Conservation (phyloP, 768 basidiomycete genomes). For the Tylopilus sp. region DNA sequence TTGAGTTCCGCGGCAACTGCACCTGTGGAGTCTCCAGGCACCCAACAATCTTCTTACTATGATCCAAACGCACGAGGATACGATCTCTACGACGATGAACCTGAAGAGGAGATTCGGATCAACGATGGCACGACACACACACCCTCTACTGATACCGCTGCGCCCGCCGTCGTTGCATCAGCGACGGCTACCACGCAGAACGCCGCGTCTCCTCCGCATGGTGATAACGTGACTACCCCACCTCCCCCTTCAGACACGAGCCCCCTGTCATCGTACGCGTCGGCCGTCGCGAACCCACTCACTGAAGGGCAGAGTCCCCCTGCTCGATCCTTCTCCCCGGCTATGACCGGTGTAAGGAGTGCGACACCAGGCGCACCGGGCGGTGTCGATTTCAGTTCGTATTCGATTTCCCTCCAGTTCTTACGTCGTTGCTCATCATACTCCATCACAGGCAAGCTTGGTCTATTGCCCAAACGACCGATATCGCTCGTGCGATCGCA, state of each 20-base stretch:
- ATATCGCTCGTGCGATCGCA: slow-evolving; percentile 49
- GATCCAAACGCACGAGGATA: slow-evolving; percentile 34
- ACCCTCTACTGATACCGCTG: neutral
- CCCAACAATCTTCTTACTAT: slow-evolving; percentile 32
- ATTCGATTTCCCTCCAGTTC: too few relatives aligned
- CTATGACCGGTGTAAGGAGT: neutral
- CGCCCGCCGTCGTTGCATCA: neutral
- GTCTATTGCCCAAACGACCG: slow-evolving; percentile 70
- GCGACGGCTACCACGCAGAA: neutral
- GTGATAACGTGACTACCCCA: neutral
- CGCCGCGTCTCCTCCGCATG: neutral
- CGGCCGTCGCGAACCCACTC: slow-evolving; percentile 4
- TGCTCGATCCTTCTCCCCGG: slow-evolving; percentile 10
- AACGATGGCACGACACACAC: neutral
- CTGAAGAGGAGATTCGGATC: slow-evolving; percentile 15
- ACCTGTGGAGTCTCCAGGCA: neutral
- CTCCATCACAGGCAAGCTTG: slow-evolving; percentile 51
- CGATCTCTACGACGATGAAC: slow-evolving; percentile 22
- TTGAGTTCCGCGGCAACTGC: neutral
- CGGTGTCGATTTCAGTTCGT: slow-evolving; percentile 34
- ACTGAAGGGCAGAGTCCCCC: neutral
- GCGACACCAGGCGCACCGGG: slow-evolving; percentile 15
- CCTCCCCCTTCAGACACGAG: neutral
- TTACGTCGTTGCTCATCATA: neutral
- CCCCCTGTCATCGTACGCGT: slow-evolving; percentile 3